Conservation (phyloP, 164 flowering plant genomes). For the Aristolochia fimbriata region DNA sequence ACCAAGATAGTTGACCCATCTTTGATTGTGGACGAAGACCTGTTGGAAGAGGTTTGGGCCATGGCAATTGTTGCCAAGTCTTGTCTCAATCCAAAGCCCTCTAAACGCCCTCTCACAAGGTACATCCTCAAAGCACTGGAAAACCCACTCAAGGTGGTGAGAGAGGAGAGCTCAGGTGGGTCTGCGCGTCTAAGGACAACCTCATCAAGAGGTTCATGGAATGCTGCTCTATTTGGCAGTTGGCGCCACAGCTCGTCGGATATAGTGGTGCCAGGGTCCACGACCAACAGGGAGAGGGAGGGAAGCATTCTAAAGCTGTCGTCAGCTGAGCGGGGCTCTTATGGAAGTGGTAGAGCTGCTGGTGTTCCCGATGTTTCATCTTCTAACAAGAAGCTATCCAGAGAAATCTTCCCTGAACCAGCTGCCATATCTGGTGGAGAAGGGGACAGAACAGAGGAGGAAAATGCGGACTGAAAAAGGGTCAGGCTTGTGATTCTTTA, state of each 20-base stretch:
- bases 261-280: constrained; percentile 14
- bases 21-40: constrained; percentile 65
- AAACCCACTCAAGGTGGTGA: constrained; percentile 75
- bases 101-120: constrained; percentile 63
- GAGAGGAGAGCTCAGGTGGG: constrained; percentile 46
- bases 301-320: constrained; percentile 28
- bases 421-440: constrained; percentile 21
- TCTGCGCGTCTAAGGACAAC: constrained; percentile 66
- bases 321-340: constrained; percentile 47
- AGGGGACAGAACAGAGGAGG: constrained; percentile 30
- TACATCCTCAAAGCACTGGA: constrained; percentile 79
- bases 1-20: constrained; percentile 69
- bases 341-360: constrained; percentile 37
- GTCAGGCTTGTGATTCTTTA: constrained; percentile 33
- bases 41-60: constrained; percentile 94
- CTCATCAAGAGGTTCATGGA: constrained; percentile 93
- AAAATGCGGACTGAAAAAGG: constrained; percentile 7
- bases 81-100: constrained; percentile 78
- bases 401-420: constrained; percentile 84
- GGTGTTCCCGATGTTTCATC: constrained; percentile 48
- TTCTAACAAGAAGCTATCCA: constrained; percentile 54
- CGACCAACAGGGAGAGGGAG: constrained; percentile 31
- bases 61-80: constrained; percentile 82
- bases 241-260: constrained; percentile 87
- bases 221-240: constrained; percentile 85